phyloP scores from a whole-genome alignment of 2,329 filamentous ascomycete species.

The Neoarthrinium moseri region DNA sequence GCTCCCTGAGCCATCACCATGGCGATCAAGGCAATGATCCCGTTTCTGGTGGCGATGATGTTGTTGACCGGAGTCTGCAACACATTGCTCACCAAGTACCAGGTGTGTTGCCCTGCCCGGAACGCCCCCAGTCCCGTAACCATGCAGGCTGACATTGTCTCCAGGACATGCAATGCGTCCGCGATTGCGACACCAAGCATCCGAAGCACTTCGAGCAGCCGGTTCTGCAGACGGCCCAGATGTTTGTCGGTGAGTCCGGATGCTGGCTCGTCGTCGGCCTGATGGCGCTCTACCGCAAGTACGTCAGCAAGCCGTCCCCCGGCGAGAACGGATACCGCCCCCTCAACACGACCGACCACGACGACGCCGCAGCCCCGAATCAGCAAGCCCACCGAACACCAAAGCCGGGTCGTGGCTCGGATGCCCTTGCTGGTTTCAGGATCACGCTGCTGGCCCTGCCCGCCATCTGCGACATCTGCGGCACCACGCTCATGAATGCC shows the following conservation, averaged over 20 bases:
- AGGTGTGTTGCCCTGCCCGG: slow-evolving; percentile 53
- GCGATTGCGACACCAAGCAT: slow-evolving; percentile 75
- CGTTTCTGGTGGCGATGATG: slow-evolving; percentile 93
- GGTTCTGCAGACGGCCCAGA: slow-evolving; percentile 93
- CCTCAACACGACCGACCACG: slow-evolving; percentile 51
- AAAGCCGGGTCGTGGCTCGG: slow-evolving; percentile 26
- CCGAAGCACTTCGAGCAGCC: slow-evolving; percentile 84
- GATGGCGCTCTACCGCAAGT: slow-evolving; percentile 64
- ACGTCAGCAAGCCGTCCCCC: slow-evolving; percentile 41
- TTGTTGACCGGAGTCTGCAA: slow-evolving; percentile 94
- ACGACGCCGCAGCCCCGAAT: slow-evolving; percentile 41
- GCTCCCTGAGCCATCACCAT: slow-evolving; percentile 41
- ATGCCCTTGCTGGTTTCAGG: slow-evolving; percentile 68
- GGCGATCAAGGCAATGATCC: slow-evolving; percentile 70
- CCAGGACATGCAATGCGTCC: slow-evolving; percentile 94
- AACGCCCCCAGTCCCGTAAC: neutral
- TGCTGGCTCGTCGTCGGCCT: slow-evolving; percentile 87
- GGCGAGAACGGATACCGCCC: slow-evolving; percentile 63
- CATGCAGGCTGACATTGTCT: neutral
- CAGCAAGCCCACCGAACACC: slow-evolving; percentile 41
- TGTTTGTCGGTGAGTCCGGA: slow-evolving; percentile 96
- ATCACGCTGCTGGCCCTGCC: slow-evolving; percentile 78
- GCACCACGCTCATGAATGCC: slow-evolving; percentile 96
- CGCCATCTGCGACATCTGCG: slow-evolving; percentile 89
- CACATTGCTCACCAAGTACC: slow-evolving; percentile 94